phyloP scores from a whole-genome alignment of 176 grass and related monocot genomes.

The Hordeum vulgare region MorexV3_pseudomolecules_assembly NC_058520.1:483131838-483132337 shows the following conservation, averaged over 20 bases:
- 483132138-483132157: conserved; percentile 82
- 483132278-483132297: conserved; percentile 99
- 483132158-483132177: conserved; percentile 95
- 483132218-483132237: background rate
- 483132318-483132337: conserved; percentile 56
- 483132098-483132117: conserved; percentile 68
- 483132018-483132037: background rate
- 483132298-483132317: conserved; percentile 98
- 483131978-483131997: background rate
- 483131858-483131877: too few relatives aligned
- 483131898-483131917: too few relatives aligned
- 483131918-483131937: too few relatives aligned
- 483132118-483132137: conserved; percentile 56
- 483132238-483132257: conserved; percentile 18
- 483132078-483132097: conserved; percentile 13
- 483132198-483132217: conserved; percentile 10
- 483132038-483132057: conserved; percentile 37
- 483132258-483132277: conserved; percentile 99
- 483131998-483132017: background rate
- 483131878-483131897: too few relatives aligned
- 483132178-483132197: conserved; percentile 92
- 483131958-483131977: background rate
- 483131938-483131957: background rate
- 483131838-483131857: too few relatives aligned
- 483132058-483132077: conserved; percentile 31